A percentile compares a stretch with the other conserved stretches of the same genome.
These are phyloP conservation scores for Xylaria sp. DNA, from an alignment of 2,329 filamentous ascomycete genomes.

Conservation along the genomic window DNA sequence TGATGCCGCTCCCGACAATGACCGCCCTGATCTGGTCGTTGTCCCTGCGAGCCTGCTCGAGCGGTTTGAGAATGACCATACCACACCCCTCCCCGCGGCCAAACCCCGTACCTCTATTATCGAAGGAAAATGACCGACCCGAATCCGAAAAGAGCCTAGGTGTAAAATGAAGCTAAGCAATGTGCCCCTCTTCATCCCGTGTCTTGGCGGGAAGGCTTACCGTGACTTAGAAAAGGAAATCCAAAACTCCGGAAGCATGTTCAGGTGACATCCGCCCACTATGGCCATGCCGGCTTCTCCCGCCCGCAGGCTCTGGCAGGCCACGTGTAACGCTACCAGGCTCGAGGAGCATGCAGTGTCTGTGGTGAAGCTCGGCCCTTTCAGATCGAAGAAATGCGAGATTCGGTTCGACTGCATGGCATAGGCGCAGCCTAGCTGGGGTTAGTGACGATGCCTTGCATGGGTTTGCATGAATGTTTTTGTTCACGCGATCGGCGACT, in stretches of 20 bases:
- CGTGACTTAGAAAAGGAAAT: constrained; percentile 49
- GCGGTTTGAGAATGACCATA: constrained; percentile 58
- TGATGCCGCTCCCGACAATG: constrained; percentile 53
- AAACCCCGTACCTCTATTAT: constrained; percentile 58
- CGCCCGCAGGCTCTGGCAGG: constrained; percentile 51
- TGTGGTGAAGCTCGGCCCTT: constrained; percentile 54
- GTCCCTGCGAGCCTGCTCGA: constrained; percentile 57
- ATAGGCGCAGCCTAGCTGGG: constrained; percentile 46
- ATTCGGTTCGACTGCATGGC: constrained; percentile 58
- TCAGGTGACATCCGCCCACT: constrained; percentile 51
- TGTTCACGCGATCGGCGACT: constrained; percentile 17
- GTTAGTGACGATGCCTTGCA: no score
- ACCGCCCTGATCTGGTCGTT: constrained; percentile 57
- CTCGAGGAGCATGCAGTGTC: constrained; percentile 58
- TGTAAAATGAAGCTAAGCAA: constrained; percentile 1
- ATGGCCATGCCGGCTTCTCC: constrained; percentile 52
- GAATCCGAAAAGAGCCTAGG: constrained; percentile 52
- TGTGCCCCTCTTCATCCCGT: constrained; percentile 27
- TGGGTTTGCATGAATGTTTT: no score
- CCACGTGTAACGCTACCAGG: constrained; percentile 52
- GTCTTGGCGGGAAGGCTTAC: constrained; percentile 40
- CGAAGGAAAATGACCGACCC: constrained; percentile 56
- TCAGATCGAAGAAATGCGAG: constrained; percentile 58
- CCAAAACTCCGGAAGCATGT: constrained; percentile 51
- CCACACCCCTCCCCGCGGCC: constrained; percentile 63